Evolutionary conservation across 257 asterid genomes (phyloP).

Genomic region (Capsicum baccatum): DNA sequence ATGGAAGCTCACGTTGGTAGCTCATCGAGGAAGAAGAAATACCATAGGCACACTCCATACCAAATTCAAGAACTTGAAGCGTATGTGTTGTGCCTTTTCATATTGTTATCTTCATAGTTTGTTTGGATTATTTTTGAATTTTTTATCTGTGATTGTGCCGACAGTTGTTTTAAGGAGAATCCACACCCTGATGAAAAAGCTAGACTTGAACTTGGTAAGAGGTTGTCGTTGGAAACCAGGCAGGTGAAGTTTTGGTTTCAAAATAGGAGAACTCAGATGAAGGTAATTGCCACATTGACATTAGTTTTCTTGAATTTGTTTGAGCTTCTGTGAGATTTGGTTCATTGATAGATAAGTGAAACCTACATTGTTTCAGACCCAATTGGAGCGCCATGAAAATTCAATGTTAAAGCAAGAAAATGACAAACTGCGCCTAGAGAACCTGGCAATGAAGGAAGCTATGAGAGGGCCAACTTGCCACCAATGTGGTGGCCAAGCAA

Average conservation of each 20-base stretch:
- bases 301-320: not conserved
- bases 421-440: constrained; percentile 80
- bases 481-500: constrained; percentile 70
- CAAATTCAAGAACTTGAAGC: constrained; percentile 90
- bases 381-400: constrained; percentile 82
- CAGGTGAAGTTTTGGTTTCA: constrained; percentile 96
- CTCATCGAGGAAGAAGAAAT: constrained; percentile 57
- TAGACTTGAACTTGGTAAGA: constrained; percentile 69
- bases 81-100: constrained; percentile 39
- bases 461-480: constrained; percentile 70
- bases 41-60: constrained; percentile 67
- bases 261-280: constrained; percentile 89
- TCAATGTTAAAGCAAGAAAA: constrained; percentile 72
- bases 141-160: not conserved
- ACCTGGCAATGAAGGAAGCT: constrained; percentile 69
- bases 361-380: constrained; percentile 52
- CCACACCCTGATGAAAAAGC: constrained; percentile 93
- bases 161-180: constrained; percentile 81
- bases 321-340: not conserved
- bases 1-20: constrained; percentile 46
- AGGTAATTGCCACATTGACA: constrained; percentile 49
- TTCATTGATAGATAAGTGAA: constrained; percentile 30
- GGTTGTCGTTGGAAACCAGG: constrained; percentile 65
- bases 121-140: not conserved
- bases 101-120: not conserved